phyloP scores from a whole-genome alignment of 2,329 filamentous ascomycete species.

The Ciborinia camelliae region DNA sequence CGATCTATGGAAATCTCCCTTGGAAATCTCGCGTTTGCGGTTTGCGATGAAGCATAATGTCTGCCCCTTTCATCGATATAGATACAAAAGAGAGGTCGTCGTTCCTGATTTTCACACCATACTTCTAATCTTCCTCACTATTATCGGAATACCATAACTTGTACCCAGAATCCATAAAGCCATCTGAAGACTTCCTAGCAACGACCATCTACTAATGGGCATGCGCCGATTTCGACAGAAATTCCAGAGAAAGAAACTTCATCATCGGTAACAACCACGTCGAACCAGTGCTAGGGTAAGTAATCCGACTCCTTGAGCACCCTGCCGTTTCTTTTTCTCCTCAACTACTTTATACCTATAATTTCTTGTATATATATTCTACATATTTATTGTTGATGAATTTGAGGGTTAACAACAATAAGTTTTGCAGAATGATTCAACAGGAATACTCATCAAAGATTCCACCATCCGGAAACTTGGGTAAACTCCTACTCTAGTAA shows the following conservation, averaged over 20 bases:
- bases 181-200: background rate
- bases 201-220: background rate
- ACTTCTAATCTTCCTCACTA: background rate
- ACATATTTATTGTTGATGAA: background rate
- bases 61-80: background rate
- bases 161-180: no score
- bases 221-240: background rate
- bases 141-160: background rate
- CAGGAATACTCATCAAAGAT: background rate
- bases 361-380: no score
- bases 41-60: background rate
- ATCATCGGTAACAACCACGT: no score
- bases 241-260: background rate
- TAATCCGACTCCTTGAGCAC: no score
- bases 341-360: no score
- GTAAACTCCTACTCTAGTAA: background rate
- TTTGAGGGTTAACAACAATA: background rate
- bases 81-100: background rate
- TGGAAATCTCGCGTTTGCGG: background rate
- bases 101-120: background rate
- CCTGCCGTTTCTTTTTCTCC: no score
- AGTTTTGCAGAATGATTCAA: background rate
- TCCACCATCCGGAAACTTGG: background rate
- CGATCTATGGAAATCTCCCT: background rate
- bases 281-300: background rate